phyloP scores from a whole-genome alignment of 2,329 filamentous ascomycete species.

The Emericellopsis cladophorae region DNA sequence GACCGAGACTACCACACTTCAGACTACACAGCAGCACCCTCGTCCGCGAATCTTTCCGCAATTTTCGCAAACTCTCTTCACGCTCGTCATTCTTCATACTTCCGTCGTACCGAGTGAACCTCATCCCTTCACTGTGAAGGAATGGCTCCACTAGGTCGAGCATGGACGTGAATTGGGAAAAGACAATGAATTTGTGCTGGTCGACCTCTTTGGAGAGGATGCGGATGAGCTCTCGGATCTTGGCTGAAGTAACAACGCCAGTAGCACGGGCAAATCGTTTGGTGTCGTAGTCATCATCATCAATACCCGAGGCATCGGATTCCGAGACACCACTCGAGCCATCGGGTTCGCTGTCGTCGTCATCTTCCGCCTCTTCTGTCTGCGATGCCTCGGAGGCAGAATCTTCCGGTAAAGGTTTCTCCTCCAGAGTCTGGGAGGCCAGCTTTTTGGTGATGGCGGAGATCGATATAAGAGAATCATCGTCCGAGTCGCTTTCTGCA shows the following conservation, averaged over 20 bases:
- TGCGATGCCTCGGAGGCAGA: conserved; percentile 3
- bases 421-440: conserved; percentile 20
- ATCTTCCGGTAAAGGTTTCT: neutral
- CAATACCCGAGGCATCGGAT: conserved; percentile 26
- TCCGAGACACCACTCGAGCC: neutral
- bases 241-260: conserved; percentile 62
- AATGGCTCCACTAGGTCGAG: conserved; percentile 93
- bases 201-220: conserved; percentile 68
- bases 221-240: conserved; percentile 74
- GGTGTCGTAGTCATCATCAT: conserved; percentile 6
- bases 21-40: conserved; percentile 84
- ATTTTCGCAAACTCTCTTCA: conserved; percentile 67
- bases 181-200: conserved; percentile 94
- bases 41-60: conserved; percentile 63
- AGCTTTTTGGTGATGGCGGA: conserved; percentile 22
- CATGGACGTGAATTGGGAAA: conserved; percentile 98
- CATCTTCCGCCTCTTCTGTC: conserved; percentile 20
- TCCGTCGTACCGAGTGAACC: conserved; percentile 84
- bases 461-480: conserved; percentile 20
- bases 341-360: conserved; percentile 24
- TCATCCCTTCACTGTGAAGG: conserved; percentile 59
- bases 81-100: conserved; percentile 88
- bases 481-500: conserved; percentile 9
- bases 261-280: conserved; percentile 6
- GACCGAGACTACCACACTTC: conserved; percentile 82